phyloP scores from a whole-genome alignment of 331 rosid genomes.

The Quercus phellos region DNA sequence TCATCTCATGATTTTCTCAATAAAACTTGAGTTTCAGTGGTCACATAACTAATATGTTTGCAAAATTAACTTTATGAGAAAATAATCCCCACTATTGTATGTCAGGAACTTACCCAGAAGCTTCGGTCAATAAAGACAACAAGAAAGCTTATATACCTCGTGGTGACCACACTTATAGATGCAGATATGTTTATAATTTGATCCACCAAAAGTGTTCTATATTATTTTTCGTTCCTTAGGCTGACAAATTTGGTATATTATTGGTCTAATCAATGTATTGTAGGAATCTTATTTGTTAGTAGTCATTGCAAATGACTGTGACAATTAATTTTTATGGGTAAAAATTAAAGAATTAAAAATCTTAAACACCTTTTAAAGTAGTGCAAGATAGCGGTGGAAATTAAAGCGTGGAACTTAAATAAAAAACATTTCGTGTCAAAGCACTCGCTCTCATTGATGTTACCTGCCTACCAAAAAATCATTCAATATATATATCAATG shows the following conservation, averaged over 20 bases:
- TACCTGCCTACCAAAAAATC: constrained; percentile 39
- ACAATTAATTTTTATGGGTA: neutral
- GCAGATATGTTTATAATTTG: too few species aligned
- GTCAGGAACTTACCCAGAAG: too few species aligned
- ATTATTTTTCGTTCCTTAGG: too few species aligned
- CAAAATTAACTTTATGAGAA: too few species aligned
- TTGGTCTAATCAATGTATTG: neutral
- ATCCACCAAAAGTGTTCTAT: too few species aligned
- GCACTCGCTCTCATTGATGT: constrained; percentile 40
- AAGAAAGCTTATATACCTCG: too few species aligned
- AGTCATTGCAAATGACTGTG: neutral
- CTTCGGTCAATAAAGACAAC: too few species aligned
- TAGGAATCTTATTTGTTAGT: neutral
- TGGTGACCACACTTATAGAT: too few species aligned
- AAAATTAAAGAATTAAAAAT: neutral
- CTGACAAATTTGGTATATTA: neutral
- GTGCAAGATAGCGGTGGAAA: neutral
- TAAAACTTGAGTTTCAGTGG: too few species aligned
- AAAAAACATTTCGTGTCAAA: constrained; percentile 8
- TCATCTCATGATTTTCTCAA: too few species aligned
- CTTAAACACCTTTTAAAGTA: neutral
- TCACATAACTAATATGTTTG: too few species aligned
- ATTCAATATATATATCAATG: constrained; percentile 23
- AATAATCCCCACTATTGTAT: too few species aligned
- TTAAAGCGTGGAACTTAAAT: neutral